Percentiles rank a stretch among this genome's conserved stretches.
Evolutionary conservation across 2,329 filamentous ascomycete species (phyloP).

Genomic region (Aspergillus persii): DNA sequence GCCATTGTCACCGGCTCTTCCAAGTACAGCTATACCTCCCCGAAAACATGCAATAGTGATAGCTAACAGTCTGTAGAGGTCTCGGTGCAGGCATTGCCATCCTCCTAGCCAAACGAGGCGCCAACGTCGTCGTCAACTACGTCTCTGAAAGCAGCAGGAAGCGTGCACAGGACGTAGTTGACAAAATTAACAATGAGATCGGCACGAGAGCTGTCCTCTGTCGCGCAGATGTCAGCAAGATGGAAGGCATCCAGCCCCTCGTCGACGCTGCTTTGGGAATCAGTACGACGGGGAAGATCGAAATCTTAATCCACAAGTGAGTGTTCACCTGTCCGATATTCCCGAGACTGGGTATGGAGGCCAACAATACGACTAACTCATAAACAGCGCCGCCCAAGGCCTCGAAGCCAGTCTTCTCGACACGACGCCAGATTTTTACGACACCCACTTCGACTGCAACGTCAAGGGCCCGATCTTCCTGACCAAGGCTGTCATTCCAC

Average conservation of each 20-base stretch:
- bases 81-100: slow-evolving; percentile 66
- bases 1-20: slow-evolving; percentile 42
- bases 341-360: too few species aligned
- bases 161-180: slow-evolving; percentile 5
- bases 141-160: slow-evolving; percentile 23
- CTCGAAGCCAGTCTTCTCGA: slow-evolving; percentile 12
- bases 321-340: not conserved
- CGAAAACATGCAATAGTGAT: not conserved
- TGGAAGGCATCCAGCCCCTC: slow-evolving; percentile 10
- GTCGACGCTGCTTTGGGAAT: slow-evolving; percentile 12
- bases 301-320: slow-evolving; percentile 19
- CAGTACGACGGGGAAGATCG: slow-evolving; percentile 16
- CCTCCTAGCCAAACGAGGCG: slow-evolving; percentile 63
- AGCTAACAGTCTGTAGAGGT: slow-evolving; percentile 46
- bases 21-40: not conserved
- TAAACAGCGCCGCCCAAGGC: slow-evolving; percentile 10
- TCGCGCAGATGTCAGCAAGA: slow-evolving; percentile 12
- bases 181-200: slow-evolving; percentile 3
- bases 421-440: slow-evolving; percentile 11
- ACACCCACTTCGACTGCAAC: slow-evolving; percentile 17
- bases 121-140: slow-evolving; percentile 67
- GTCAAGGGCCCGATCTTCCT: slow-evolving; percentile 30
- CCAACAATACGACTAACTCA: not conserved
- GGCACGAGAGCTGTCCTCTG: slow-evolving; percentile 11
- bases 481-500: slow-evolving; percentile 29